These are phyloP conservation scores for Plasmodium knowlesi DNA, from an alignment of 169 alveolate species.

Conservation along the genomic window DNA sequence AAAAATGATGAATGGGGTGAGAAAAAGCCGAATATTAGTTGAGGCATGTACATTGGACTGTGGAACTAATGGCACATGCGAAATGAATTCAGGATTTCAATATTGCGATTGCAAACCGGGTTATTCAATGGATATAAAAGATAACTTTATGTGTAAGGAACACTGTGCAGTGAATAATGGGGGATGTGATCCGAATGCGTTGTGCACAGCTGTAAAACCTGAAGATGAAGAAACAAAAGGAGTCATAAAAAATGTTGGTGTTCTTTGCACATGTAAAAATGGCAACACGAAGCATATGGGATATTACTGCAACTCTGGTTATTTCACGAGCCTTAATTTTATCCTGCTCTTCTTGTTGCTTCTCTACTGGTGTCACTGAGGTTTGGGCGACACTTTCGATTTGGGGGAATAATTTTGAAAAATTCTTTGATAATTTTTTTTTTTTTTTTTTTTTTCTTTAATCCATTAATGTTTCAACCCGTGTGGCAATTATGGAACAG, in stretches of 20 bases:
- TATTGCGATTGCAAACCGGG: constrained; percentile 18
- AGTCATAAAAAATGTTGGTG: constrained; percentile 56
- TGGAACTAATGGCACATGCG: constrained; percentile 15
- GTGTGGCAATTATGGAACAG: not conserved
- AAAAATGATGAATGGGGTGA: not conserved
- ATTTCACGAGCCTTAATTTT: not conserved
- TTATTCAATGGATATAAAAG: constrained; percentile 33
- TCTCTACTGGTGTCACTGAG: not conserved
- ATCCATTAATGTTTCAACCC: not conserved
- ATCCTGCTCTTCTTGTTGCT: not conserved
- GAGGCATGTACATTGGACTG: constrained; percentile 44
- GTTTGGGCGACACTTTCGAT: not conserved
- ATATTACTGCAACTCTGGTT: constrained; percentile 19
- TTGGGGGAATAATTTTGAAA: not conserved
- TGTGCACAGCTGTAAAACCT: not conserved
- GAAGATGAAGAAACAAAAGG: not conserved
- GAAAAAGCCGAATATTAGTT: constrained; percentile 34
- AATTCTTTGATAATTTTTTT: not conserved
- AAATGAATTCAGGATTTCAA: not conserved
- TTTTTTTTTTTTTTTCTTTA: not conserved
- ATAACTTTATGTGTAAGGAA: constrained; percentile 45
- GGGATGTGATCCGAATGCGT: constrained; percentile 47
- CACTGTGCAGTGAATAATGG: constrained; percentile 61
- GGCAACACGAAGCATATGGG: constrained; percentile 25
- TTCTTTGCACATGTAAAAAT: constrained; percentile 63